phyloP scores from a whole-genome alignment of 139 green algal genomes.

The Marvania coccoides region DNA sequence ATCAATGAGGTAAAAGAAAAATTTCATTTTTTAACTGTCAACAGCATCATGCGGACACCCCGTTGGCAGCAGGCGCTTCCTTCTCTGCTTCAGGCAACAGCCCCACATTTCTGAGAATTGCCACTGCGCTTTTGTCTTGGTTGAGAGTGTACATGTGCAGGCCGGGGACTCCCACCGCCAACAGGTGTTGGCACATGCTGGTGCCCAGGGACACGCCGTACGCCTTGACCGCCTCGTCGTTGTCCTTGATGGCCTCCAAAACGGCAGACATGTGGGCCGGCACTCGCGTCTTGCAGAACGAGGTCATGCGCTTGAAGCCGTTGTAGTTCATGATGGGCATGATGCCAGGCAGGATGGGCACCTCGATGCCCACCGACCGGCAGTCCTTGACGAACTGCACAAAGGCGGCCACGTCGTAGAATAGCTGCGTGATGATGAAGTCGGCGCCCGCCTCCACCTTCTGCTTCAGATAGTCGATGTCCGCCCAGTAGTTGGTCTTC shows the following conservation, averaged over 20 bases:
- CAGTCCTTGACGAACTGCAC: constrained; percentile 75
- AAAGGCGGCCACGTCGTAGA: constrained; percentile 90
- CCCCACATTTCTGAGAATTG: constrained; percentile 74
- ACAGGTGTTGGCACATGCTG: constrained; percentile 82
- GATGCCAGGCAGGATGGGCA: constrained; percentile 92
- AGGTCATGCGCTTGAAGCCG: constrained; percentile 97
- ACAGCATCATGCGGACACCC: too few relatives aligned
- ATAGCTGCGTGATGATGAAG: constrained; percentile 93
- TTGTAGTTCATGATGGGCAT: constrained; percentile 97
- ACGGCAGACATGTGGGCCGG: constrained; percentile 61
- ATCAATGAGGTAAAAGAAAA: background rate
- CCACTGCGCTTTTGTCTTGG: constrained; percentile 63
- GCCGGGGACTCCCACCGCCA: constrained; percentile 62
- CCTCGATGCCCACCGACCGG: constrained; percentile 68
- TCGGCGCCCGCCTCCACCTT: constrained; percentile 94
- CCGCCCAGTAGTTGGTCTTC: constrained; percentile 75
- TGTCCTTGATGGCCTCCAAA: constrained; percentile 91
- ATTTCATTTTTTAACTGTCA: background rate
- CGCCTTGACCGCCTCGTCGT: constrained; percentile 77
- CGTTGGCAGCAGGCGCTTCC: background rate
- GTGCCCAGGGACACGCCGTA: constrained; percentile 85
- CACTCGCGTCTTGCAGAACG: constrained; percentile 93
- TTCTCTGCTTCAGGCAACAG: constrained; percentile 48
- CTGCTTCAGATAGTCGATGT: constrained; percentile 90
- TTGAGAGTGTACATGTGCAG: constrained; percentile 98